Evolutionary conservation across 371 early-diverging fungal genomes (phyloP), one percentile per base, ranked within the genome.

Genomic region (Mortierella sp.): DNA sequence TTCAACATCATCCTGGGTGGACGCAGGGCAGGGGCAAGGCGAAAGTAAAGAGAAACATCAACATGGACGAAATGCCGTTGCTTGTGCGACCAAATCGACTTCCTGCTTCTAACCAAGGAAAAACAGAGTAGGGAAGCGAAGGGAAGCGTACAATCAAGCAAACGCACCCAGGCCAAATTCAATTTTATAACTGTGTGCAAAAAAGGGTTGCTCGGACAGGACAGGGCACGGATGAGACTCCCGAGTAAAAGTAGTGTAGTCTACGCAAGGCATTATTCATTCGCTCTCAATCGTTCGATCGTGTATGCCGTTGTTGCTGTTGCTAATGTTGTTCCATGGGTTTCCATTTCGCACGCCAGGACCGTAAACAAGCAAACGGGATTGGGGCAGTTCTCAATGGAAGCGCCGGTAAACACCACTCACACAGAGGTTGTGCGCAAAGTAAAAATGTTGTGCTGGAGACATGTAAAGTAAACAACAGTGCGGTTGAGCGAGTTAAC

Each of bases 11-110:
- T 54, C 43, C 2, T 40, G 6, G 43, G 43, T 40, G 43, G 43
- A 40, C 43, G 43, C 43, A 40, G 6, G 43, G 43, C 43, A 4
- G 43, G 6, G n/a, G n/a, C n/a, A n/a, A n/a, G n/a, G n/a, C n/a
- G 43, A 40, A 40, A 40, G 43, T 40, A 40, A 40, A 40, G 43
- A 40, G 43, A 40, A 6, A 40, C 43, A 40, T 40, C 4, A 40
- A 6, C 43, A 40, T n/a, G 43, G 6, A 6, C 6, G 43, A 40
- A 4, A 34, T 34, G 4, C 67, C 67, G 67, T 67, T 67, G 67
- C 67, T 37, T 67, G 67, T 67, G 67, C 67, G 67, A 67, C 67
- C 67, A 67, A 67, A 24, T 67, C 67, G 43, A 10, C 67, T 67
- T 67, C 67, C 67, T 67, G 40, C 61, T 3, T 50, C 50, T 50